phyloP scores from a whole-genome alignment of 768 basidiomycete species.

The Lentinula detonsa region DNA sequence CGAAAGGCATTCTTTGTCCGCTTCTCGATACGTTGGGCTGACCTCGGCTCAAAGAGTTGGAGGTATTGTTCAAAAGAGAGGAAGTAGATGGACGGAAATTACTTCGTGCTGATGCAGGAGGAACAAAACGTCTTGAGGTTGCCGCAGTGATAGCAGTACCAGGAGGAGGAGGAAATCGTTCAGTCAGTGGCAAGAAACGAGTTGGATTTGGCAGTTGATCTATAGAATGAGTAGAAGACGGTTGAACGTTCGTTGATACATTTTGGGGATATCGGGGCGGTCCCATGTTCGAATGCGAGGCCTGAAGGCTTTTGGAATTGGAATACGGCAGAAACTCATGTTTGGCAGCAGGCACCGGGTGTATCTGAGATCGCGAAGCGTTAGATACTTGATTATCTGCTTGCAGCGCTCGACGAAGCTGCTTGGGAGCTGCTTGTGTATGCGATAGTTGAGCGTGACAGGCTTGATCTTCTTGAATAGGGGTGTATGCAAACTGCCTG shows the following conservation, averaged over 20 bases:
- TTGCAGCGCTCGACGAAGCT: constrained; percentile 27
- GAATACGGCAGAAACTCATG: constrained; percentile 16
- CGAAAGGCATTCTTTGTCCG: constrained; percentile 51
- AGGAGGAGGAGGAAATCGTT: background rate
- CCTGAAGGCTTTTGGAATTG: constrained; percentile 7
- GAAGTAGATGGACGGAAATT: constrained; percentile 11
- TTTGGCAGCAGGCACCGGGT: constrained; percentile 17
- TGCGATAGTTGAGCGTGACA: constrained; percentile 29
- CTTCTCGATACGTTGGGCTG: constrained; percentile 15
- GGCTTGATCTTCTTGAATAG: constrained; percentile 36
- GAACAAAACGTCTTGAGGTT: constrained; percentile 18
- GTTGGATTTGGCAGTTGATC: constrained; percentile 14
- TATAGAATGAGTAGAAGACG: constrained; percentile 7
- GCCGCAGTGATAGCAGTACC: background rate
- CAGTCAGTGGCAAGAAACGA: constrained; percentile 23
- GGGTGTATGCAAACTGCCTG: constrained; percentile 67
- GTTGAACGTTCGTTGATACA: constrained; percentile 20
- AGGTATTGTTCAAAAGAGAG: constrained; percentile 16
- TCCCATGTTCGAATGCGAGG: constrained; percentile 33
- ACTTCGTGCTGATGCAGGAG: constrained; percentile 13
- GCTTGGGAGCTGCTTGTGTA: constrained; percentile 34
- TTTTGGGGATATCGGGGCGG: constrained; percentile 48
- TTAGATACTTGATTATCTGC: constrained; percentile 19
- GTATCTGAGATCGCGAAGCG: constrained; percentile 7
- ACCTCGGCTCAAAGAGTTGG: constrained; percentile 19